Evolutionary conservation across 2,329 filamentous ascomycete species (phyloP), one percentile per base, ranked within the genome.

Genomic region (Cadophora sp.): DNA sequence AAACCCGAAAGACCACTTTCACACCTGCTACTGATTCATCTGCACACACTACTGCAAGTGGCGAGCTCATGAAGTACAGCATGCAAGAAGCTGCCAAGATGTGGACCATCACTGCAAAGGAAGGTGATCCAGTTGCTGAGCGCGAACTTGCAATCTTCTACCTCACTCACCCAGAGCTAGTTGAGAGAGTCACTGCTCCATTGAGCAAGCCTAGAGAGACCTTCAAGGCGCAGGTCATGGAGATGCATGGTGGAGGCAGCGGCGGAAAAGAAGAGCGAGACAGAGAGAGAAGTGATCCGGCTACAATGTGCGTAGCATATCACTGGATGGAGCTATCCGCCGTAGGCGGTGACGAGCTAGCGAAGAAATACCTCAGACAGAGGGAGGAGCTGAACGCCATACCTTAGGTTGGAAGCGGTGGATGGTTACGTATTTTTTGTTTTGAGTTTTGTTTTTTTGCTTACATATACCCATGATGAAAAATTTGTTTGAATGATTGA

Each of bases 301-400:
- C 91, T 63, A 89, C 94, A 50, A 96, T 98, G 92, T 97, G 94
- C 75, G 88, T 97, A 66, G 95, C 95, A 11, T 89, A 96, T 79
- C 95, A 98, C 82, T 98, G 95, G 94, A 97, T 98, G 94, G 93
- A 95, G 81, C 84, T 92, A 71, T 94, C 92, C 45, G 91, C 93
- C 73, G 86, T 87, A 64, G 94, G 94, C n/a, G 94, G 94, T 0
- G 95, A 98, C 77, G 87, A 91, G 75, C 82, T 97, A 72, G 95
- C 95, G 22, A 90, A 88, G 76, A 91, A 90, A 77, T 94, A 95
- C 80, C 81, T 97, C 78, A 86, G 90, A 70, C 92, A 96, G 80
- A 72, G 75, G 22, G 75, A 76, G 63, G 75, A 76, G 68, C 41
- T 77, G 59, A 76, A 76, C 66, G 74, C 74, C 41, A 71, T 76